Base-by-base conservation (phyloP, 768 basidiomycete genomes). In the Arthromyces matolae region DNA sequence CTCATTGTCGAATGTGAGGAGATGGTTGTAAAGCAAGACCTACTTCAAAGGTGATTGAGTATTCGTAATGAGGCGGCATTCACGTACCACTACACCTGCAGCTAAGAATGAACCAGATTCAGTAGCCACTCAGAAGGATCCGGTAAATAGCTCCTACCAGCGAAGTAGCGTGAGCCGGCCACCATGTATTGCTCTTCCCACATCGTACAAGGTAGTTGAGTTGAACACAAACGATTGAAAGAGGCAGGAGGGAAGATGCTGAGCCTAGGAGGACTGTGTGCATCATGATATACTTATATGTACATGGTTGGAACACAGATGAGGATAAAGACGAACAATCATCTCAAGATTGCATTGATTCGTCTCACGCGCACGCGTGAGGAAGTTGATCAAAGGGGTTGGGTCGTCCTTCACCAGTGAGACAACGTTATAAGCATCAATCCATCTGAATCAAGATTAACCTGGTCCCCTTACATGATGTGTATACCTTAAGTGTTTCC, bases 1-100 rank as follows among this genome's bases (percentile, higher is more conserved):
- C 52, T 76, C 76, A 28, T 73, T 68, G 5, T 55, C 49, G 20
- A 76, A 60, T 3, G 72, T 66, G 27, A 76, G 49, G 20, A 66
- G 18, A 43, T 76, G 72, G 51, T 77, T 71, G 49, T 73, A 76
- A 4, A 76, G 39, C 6, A 75, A 50, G 12, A 68, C 53, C 70
- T 68, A 51, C n/a, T n/a, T n/a, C n/a, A n/a, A n/a, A n/a, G n/a
- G n/a, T n/a, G n/a, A n/a, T n/a, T n/a, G n/a, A n/a, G n/a, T n/a
- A n/a, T n/a, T n/a, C n/a, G n/a, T n/a, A n/a, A n/a, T n/a, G n/a
- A n/a, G n/a, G n/a, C n/a, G n/a, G n/a, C n/a, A n/a, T n/a, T n/a
- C n/a, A 47, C 53, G 29, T 32, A 54, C 53, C 14, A 54, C 38
- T 10, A 51, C 45, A 13, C 53, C 49, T 24, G 45, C 49, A 14